Base-by-base conservation (phyloP, 257 asterid genomes). In the Nicotiana sylvestris region DNA sequence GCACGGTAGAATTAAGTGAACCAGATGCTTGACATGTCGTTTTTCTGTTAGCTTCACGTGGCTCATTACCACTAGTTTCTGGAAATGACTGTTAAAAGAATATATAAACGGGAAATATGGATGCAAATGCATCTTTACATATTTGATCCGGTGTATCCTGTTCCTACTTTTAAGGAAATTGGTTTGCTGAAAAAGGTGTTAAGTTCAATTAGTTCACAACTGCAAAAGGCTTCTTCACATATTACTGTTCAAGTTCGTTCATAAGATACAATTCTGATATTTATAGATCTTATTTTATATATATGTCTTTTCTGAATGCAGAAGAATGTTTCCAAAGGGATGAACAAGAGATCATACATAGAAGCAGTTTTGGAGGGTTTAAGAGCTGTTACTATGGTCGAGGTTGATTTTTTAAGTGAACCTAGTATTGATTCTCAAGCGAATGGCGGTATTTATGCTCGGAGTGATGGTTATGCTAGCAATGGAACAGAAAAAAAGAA, bases 301-400 rank as follows among this genome's bases (percentile, higher is more conserved):
- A 33, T 12, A 25, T 56, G n/a, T 35, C 74, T 37, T 69, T 49
- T 61, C 65, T 39, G 27, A 16, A 66, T 85, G 85, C 89, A 95
- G 99, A 89, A 88, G 88, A 94, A 94, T 86, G 93, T 89, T 76
- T 87, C 92, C 53, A 92, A 91, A 83, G 98, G 95, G 87, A 96
- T 94, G 99, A 96, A 88, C 93, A 94, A 96, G 90, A 87, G 89
- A 82, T 94, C 98, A 11, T 96, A 96, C 86, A 82, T 94, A 85
- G 92, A 92, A 88, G 98, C 98, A 13, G 98, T 94, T 86, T 72
- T 94, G 60, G 91, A 89, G 85, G 98, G 99, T 76, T 85, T 94
- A 81, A 89, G 86, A 87, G 92, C 94, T 57, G 94, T 96, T 56
- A 57, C 58, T 57, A 68, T 87, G 18, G 93, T 94, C 9, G 89